Base-by-base conservation (phyloP, 371 early-diverging fungal genomes). In the Mucor mucedo region DNA sequence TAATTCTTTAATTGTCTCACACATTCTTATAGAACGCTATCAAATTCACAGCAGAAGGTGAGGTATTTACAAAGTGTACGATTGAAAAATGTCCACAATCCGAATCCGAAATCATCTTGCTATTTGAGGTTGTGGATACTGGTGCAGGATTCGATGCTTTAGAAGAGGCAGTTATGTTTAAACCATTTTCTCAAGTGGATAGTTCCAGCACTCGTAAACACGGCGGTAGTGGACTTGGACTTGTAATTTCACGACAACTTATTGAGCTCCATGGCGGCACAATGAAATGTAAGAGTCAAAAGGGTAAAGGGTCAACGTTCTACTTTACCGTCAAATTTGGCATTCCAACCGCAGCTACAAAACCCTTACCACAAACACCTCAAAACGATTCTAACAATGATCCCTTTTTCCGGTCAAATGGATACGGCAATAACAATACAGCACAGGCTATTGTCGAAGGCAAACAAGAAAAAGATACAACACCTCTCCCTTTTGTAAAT, bases 161-260 rank as follows among this genome's bases (percentile, higher is more conserved):
- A 3, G 88, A 82, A 39, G 84, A 86, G 45, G 80, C 84, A 1
- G 82, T 85, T 44, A 88, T 88, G 86, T 88, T 88, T 67, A 86
- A 88, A 55, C 89, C 89, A 0, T 88, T 86, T 50, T 86, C 87
- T 0, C 89, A 88, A 67, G 85, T 85, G 7, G 87, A 87, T 52
- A 80, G 84, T 55, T 88, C 89, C 70, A 84, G 84, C 38, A 86
- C 88, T 4, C 72, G 88, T 54, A 88, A 88, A 60, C 84, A 88
- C 68, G 88, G 87, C 30, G 88, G 88, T 33, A 88, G 86, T 60
- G 89, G 89, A 21, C 64, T 88, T 14, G 89, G 89, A 0, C 71
- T 88, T 0, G 87, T 87, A 2, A 78, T 88, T 14, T 84, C 85
- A 33, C 72, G 84, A 14, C 87, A 87, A 50, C 66, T 88, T 28